phyloP scores from a whole-genome alignment of 441 rosid species.

The Jatropha podagrica region DNA sequence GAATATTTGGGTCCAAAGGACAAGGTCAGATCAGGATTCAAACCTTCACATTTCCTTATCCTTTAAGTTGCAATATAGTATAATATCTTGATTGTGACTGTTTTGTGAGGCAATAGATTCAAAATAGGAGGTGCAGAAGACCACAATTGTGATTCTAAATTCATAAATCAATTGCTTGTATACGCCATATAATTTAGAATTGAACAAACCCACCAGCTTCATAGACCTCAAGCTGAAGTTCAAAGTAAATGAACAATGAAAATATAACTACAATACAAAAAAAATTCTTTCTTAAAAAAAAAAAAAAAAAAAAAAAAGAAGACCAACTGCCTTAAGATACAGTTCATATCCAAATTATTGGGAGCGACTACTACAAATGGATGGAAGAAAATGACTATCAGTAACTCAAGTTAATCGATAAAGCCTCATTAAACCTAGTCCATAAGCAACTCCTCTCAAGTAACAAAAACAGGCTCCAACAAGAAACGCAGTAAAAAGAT shows the following conservation, averaged over 20 bases:
- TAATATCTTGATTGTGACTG: too few species aligned
- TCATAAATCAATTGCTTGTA: not conserved
- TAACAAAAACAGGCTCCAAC: constrained; percentile 5
- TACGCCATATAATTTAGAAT: constrained; percentile 8
- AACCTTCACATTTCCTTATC: too few species aligned
- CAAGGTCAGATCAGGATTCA: too few species aligned
- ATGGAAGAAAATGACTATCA: constrained; percentile 17
- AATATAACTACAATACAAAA: not conserved
- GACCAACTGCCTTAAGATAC: not conserved
- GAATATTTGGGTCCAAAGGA: too few species aligned
- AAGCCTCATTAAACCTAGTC: constrained; percentile 21
- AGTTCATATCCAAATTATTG: constrained; percentile 25
- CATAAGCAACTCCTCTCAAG: constrained; percentile 10
- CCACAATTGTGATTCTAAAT: not conserved
- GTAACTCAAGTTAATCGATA: constrained; percentile 18
- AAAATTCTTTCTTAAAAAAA: not conserved
- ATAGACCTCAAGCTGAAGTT: not conserved
- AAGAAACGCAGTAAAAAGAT: constrained; percentile 9
- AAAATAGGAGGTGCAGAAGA: not conserved
- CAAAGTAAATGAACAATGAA: not conserved
- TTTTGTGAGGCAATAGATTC: not conserved
- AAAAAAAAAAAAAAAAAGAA: not conserved
- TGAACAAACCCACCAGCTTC: constrained; percentile 7
- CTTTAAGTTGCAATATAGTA: too few species aligned
- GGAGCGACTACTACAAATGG: constrained; percentile 1